These are phyloP conservation scores for Macrolepiota albuminosa DNA, from an alignment of 768 basidiomycete genomes.

Conservation along the genomic window DNA sequence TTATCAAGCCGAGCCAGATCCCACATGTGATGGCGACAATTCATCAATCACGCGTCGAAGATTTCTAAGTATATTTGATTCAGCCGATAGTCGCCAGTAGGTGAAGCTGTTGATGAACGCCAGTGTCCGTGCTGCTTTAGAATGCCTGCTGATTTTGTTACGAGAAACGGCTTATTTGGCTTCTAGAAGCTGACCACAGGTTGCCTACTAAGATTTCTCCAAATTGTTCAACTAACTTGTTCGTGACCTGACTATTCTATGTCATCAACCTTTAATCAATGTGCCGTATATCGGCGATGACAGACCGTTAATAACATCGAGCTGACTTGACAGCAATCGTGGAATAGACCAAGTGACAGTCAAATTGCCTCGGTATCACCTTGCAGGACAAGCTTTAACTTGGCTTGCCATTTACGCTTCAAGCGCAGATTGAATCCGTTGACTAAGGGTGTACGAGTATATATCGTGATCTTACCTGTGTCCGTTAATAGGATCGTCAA, in stretches of 20 bases:
- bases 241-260: neutral
- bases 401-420: neutral
- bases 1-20: neutral
- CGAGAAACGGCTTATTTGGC: neutral
- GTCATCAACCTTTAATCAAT: neutral
- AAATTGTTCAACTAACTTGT: neutral
- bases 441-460: no score
- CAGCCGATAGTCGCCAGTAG: no score
- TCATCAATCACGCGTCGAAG: neutral
- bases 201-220: neutral
- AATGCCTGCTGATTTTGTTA: neutral
- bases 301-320: neutral
- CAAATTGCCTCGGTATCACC: neutral
- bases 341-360: neutral
- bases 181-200: neutral
- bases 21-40: slow-evolving; percentile 2
- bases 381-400: neutral
- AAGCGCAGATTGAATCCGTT: neutral
- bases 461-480: no score
- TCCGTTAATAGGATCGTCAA: no score
- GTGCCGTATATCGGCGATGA: no score
- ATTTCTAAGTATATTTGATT: no score
- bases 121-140: neutral
- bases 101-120: neutral
- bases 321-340: neutral